Evolutionary conservation across 108 stramenopile genomes (phyloP).

Genomic region (Skeletonema marinoi): DNA sequence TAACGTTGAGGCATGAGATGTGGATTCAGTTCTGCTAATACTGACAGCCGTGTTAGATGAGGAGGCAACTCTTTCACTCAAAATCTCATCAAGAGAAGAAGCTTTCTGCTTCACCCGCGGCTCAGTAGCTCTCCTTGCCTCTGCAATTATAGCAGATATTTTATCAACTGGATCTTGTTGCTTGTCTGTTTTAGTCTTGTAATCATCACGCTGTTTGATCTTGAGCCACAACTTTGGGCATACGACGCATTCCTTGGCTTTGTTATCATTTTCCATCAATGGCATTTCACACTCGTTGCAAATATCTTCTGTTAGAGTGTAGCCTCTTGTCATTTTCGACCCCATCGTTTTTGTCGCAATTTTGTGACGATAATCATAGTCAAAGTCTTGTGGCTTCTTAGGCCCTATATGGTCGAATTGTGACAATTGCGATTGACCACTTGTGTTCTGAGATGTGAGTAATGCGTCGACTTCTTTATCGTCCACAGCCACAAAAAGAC

Average conservation of each 20-base stretch:
- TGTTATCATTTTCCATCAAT: conserved; percentile 1
- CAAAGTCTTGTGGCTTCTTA: conserved; percentile 17
- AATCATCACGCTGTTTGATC: not conserved
- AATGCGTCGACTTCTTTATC: conserved; percentile 11
- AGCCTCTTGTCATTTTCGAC: conserved; percentile 6
- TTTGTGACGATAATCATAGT: conserved; percentile 27
- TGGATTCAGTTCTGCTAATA: not conserved
- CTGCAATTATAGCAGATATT: conserved; percentile 18
- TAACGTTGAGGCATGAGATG: not conserved
- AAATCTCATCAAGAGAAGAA: not conserved
- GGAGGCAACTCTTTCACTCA: not conserved
- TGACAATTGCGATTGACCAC: not conserved
- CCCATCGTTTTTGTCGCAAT: conserved; percentile 19
- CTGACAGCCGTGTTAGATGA: not conserved
- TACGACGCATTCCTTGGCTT: conserved; percentile 18
- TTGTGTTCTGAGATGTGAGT: not conserved
- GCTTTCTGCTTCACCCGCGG: not conserved
- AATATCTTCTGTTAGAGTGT: conserved; percentile 6
- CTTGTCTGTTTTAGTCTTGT: not conserved
- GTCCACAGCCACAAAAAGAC: conserved; percentile 17
- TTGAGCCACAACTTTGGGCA: conserved; percentile 27
- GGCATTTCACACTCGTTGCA: conserved; percentile 27
- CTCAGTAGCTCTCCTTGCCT: conserved; percentile 19
- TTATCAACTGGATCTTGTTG: conserved; percentile 17
- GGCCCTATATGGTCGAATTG: not conserved